Evolutionary conservation across 331 rosid species (phyloP).

Genomic region (Telfairia occidentalis): DNA sequence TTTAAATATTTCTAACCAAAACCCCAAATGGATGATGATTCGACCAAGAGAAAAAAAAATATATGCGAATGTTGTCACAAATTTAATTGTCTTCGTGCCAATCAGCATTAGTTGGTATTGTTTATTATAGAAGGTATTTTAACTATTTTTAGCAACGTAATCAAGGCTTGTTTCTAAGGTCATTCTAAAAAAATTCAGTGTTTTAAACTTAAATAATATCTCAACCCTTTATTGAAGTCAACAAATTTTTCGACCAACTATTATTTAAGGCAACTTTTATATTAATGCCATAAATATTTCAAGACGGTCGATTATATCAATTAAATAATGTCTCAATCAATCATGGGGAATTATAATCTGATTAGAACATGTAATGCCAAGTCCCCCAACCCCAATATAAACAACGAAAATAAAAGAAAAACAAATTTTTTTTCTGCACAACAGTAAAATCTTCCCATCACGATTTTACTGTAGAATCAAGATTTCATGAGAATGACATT

Average conservation of each 20-base stretch:
- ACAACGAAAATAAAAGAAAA: neutral
- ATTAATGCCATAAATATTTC: too few species aligned
- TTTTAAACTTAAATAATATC: too few species aligned
- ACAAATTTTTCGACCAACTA: too few species aligned
- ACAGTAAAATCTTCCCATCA: neutral
- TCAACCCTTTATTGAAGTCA: too few species aligned
- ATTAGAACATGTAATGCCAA: neutral
- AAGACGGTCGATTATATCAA: too few species aligned
- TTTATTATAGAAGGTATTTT: neutral
- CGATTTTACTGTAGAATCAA: neutral
- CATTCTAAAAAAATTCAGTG: too few species aligned
- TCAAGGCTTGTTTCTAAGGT: neutral
- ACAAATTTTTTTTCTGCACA: neutral
- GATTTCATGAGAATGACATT: slow-evolving; percentile 8
- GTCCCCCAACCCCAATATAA: slow-evolving; percentile 3
- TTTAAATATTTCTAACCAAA: neutral
- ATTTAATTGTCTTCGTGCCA: neutral
- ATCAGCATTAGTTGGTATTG: neutral
- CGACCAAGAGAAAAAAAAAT: neutral
- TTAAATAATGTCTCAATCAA: neutral
- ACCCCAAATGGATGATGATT: neutral
- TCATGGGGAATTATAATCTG: neutral
- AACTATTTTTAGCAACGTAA: neutral
- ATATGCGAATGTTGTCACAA: neutral
- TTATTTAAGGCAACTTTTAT: too few species aligned